phyloP scores from a whole-genome alignment of 2,329 filamentous ascomycete species.

The Polytolypa hystricis region DNA sequence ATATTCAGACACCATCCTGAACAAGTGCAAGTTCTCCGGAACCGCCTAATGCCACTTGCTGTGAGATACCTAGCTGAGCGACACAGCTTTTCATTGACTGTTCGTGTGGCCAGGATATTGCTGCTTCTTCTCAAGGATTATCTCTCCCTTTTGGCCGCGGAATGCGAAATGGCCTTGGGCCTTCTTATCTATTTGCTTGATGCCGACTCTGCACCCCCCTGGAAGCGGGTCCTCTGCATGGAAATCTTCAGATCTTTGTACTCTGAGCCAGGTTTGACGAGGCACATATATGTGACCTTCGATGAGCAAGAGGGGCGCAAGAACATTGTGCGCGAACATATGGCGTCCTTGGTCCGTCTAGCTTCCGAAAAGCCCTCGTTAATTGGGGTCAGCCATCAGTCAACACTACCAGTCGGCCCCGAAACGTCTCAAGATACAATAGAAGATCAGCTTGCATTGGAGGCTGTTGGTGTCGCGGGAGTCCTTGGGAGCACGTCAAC shows the following conservation, averaged over 20 bases:
- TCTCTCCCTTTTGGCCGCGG: conserved; percentile 59
- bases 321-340: conserved; percentile 67
- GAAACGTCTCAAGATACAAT: conserved; percentile 46
- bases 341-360: conserved; percentile 80
- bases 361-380: conserved; percentile 82
- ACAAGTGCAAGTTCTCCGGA: conserved; percentile 65
- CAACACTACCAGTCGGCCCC: conserved; percentile 61
- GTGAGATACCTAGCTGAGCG: conserved; percentile 67
- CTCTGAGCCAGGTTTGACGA: conserved; percentile 63
- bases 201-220: conserved; percentile 62
- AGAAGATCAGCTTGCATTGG: conserved; percentile 75
- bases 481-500: conserved; percentile 67
- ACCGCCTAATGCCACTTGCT: conserved; percentile 71
- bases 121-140: conserved; percentile 72
- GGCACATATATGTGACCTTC: conserved; percentile 70
- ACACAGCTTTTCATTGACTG: conserved; percentile 67
- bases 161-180: conserved; percentile 73
- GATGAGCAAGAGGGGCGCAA: conserved; percentile 63
- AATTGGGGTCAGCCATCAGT: conserved; percentile 82
- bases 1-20: conserved; percentile 71
- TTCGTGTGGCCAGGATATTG: conserved; percentile 71
- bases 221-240: conserved; percentile 85
- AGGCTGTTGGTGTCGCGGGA: conserved; percentile 76
- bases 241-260: conserved; percentile 84
- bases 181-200: conserved; percentile 79